These are phyloP conservation scores for Ceratorhiza oryzae-sativae DNA, from an alignment of 1,284 basidiomycete genomes.

Conservation along the genomic window DNA sequence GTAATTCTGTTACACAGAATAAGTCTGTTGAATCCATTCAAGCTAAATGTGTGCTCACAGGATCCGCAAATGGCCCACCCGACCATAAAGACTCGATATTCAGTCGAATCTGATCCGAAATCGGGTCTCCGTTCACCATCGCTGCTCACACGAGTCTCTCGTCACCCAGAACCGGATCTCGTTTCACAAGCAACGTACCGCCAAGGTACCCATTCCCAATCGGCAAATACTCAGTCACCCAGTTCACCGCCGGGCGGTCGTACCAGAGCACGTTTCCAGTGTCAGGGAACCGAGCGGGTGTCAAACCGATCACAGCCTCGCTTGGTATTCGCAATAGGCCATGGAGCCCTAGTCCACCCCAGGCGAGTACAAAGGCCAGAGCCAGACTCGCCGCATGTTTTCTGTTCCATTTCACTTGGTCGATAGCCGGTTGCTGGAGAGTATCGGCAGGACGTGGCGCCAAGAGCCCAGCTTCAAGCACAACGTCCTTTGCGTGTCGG, in stretches of 20 bases:
- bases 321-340: not conserved
- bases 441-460: not conserved
- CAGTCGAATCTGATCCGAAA: conserved; percentile 66
- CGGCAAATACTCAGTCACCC: conserved; percentile 68
- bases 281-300: conserved; percentile 62
- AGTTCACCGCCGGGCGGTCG: conserved; percentile 55
- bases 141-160: conserved; percentile 52
- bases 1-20: conserved; percentile 58
- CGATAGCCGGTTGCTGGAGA: not conserved
- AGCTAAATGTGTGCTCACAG: conserved; percentile 53
- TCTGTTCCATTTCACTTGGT: too few species aligned
- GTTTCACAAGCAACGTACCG: conserved; percentile 53
- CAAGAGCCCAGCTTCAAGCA: not conserved
- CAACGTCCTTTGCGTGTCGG: not conserved
- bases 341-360: not conserved
- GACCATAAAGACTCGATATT: conserved; percentile 80
- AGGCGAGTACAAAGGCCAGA: not conserved
- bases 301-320: conserved; percentile 47
- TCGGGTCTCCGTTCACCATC: conserved; percentile 68
- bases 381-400: not conserved
- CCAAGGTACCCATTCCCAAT: conserved; percentile 77
- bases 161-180: not conserved
- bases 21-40: not conserved
- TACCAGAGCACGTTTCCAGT: conserved; percentile 81
- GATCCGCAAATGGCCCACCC: conserved; percentile 71